Conservation (phyloP, 768 basidiomycete species). For the Mycena kentingensis region DNA sequence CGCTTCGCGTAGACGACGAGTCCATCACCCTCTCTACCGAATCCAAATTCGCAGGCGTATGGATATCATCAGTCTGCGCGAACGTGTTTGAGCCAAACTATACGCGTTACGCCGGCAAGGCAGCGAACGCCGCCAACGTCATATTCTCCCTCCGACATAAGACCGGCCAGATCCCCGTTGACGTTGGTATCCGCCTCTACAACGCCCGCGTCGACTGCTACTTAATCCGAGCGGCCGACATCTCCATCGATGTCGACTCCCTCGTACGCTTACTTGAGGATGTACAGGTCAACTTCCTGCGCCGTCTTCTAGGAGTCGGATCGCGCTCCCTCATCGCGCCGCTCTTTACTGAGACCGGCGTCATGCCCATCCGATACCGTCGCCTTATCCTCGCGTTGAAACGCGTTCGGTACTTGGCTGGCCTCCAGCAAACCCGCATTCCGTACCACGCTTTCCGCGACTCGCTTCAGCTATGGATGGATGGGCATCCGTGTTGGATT, state of each 20-base stretch:
- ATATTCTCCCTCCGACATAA: constrained; percentile 18
- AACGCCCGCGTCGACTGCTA: constrained; percentile 27
- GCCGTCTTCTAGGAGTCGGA: background rate
- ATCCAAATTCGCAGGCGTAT: constrained; percentile 22
- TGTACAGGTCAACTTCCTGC: constrained; percentile 2
- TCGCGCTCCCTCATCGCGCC: background rate
- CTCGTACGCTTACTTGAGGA: background rate
- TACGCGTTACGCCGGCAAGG: constrained; percentile 16
- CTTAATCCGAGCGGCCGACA: constrained; percentile 11
- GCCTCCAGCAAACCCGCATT: background rate
- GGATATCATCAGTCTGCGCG: constrained; percentile 1
- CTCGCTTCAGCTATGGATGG: background rate
- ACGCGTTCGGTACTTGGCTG: constrained; percentile 1
- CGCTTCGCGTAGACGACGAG: background rate
- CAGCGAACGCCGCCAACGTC: constrained; percentile 18
- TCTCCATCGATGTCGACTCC: background rate
- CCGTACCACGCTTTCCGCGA: background rate
- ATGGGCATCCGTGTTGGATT: constrained; percentile 2
- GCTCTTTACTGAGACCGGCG: constrained; percentile 17
- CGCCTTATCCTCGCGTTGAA: constrained; percentile 5
- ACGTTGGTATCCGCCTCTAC: constrained; percentile 20
- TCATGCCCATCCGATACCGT: constrained; percentile 9
- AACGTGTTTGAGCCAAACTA: constrained; percentile 18
- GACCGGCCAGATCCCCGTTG: constrained; percentile 20
- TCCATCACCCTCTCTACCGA: background rate